phyloP scores from a whole-genome alignment of 768 basidiomycete species.

The Phylloporus scabripes region DNA sequence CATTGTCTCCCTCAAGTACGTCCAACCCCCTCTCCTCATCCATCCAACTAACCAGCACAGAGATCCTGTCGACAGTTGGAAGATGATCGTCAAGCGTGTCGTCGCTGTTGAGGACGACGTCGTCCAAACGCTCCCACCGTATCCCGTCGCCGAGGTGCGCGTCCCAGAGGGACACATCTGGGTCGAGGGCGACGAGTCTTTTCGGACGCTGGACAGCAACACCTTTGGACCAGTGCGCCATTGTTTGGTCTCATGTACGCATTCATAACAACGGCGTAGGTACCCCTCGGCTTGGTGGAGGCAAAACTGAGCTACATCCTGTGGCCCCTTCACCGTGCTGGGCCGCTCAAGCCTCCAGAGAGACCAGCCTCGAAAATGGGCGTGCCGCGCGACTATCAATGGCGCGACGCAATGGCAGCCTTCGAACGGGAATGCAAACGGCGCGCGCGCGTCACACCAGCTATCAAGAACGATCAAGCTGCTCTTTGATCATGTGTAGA shows the following conservation, averaged over 20 bases:
- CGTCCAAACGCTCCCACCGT: slow-evolving; percentile 65
- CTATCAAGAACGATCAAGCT: neutral
- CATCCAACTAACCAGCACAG: slow-evolving; percentile 29
- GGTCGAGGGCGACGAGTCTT: slow-evolving; percentile 51
- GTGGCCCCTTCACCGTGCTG: slow-evolving; percentile 49
- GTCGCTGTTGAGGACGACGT: slow-evolving; percentile 57
- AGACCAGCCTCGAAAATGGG: slow-evolving; percentile 15
- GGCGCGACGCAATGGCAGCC: slow-evolving; percentile 28
- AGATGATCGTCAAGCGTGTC: slow-evolving; percentile 60
- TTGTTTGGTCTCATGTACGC: too few relatives aligned
- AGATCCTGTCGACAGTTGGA: slow-evolving; percentile 51
- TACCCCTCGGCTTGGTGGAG: slow-evolving; percentile 47
- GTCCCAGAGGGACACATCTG: slow-evolving; percentile 64
- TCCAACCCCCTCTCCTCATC: neutral
- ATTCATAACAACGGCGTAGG: slow-evolving; percentile 2
- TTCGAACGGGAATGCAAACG: slow-evolving; percentile 27
- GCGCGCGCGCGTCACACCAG: slow-evolving; percentile 16
- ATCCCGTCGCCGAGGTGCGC: slow-evolving; percentile 46
- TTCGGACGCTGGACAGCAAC: slow-evolving; percentile 65
- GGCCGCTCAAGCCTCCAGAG: slow-evolving; percentile 28
- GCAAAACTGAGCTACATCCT: slow-evolving; percentile 45
- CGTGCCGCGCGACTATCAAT: slow-evolving; percentile 17
- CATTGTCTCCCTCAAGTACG: slow-evolving; percentile 58
- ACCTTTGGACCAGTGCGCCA: slow-evolving; percentile 57
- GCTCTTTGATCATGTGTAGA: slow-evolving; percentile 1